Percentiles rank a stretch among this genome's conserved stretches.
These are phyloP conservation scores for Amaranthus hypochondriacus DNA, from an alignment of 148 eudicot genomes.

Conservation along the genomic window DNA sequence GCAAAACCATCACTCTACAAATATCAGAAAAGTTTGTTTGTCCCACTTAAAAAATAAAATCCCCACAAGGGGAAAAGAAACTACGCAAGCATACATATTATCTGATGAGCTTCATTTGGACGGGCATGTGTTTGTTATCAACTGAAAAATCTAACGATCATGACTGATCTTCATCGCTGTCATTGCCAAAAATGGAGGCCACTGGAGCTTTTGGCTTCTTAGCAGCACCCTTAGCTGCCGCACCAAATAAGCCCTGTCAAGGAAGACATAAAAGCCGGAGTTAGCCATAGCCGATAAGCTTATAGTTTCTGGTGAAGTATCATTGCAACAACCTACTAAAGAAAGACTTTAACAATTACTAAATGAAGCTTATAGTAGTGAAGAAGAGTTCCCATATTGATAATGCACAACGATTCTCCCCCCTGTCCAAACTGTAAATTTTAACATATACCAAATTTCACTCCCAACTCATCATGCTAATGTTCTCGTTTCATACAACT, in stretches of 20 bases:
- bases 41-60: background rate
- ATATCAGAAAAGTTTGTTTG: background rate
- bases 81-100: background rate
- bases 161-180: constrained; percentile 68
- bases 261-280: constrained; percentile 6
- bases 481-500: too few relatives aligned
- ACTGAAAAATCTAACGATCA: constrained; percentile 7
- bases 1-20: background rate
- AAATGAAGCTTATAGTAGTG: too few relatives aligned
- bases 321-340: too few relatives aligned
- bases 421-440: too few relatives aligned
- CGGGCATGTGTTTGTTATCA: background rate
- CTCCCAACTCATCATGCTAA: too few relatives aligned
- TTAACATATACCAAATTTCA: too few relatives aligned
- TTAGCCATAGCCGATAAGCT: background rate
- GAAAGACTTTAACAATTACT: too few relatives aligned
- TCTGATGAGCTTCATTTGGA: background rate
- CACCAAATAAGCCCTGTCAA: constrained; percentile 39
- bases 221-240: constrained; percentile 45
- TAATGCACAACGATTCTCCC: too few relatives aligned
- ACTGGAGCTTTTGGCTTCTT: constrained; percentile 79
- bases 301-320: too few relatives aligned
- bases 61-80: background rate
- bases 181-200: constrained; percentile 65
- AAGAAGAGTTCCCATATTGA: too few relatives aligned